These are phyloP conservation scores for Helianthus tuberosus DNA, from an alignment of 129 eudicot species.

Conservation along the genomic window DNA sequence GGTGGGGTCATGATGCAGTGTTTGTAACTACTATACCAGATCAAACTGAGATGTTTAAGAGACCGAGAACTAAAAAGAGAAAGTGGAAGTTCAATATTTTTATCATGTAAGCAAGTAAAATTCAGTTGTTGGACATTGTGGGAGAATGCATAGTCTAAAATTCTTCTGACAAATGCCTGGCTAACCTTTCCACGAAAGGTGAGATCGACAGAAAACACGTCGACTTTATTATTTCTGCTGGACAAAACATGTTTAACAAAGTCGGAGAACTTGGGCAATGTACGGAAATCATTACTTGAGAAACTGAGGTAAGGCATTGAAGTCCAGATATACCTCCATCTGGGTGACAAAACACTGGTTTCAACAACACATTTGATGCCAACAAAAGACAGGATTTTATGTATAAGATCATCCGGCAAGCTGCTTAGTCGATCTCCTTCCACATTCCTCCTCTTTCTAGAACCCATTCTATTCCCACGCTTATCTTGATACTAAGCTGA, in stretches of 20 bases:
- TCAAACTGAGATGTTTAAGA: neutral
- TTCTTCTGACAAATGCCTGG: neutral
- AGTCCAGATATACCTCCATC: conserved; percentile 6
- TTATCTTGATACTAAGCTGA: neutral
- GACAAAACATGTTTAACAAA: neutral
- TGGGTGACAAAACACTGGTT: neutral
- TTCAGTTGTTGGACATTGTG: neutral
- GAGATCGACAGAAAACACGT: neutral
- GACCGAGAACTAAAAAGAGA: neutral
- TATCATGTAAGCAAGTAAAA: neutral
- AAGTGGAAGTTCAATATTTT: neutral
- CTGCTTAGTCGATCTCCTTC: neutral
- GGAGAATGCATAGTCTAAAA: neutral
- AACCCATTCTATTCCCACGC: neutral
- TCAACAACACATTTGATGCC: neutral
- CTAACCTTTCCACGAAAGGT: neutral
- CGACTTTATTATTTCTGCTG: neutral
- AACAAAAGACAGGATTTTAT: neutral
- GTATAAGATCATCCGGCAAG: conserved; percentile 11
- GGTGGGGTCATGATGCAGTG: neutral
- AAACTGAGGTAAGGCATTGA: neutral
- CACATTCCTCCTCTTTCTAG: neutral
- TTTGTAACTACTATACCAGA: neutral
- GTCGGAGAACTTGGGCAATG: neutral
- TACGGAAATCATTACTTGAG: neutral